phyloP scores from a whole-genome alignment of 164 flowering plant species.

The Akebia trifoliata region DNA sequence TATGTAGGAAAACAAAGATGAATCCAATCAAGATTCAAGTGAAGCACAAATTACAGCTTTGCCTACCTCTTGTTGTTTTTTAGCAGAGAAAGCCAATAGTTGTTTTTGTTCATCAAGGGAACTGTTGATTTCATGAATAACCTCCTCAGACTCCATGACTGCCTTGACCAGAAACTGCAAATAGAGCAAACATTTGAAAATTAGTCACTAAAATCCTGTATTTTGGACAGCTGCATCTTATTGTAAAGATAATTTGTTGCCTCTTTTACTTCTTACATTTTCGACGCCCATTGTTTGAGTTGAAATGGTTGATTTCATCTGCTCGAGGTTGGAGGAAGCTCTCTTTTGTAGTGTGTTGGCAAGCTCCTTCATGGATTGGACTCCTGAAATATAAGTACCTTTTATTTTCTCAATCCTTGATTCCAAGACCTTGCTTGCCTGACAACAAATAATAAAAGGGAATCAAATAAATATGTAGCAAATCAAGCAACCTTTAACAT shows the following conservation, averaged over 20 bases:
- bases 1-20: neutral
- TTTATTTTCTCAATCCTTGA: constrained; percentile 45
- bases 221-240: neutral
- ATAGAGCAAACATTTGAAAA: constrained; percentile 1
- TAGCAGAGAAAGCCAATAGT: constrained; percentile 42
- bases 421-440: constrained; percentile 60
- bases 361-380: constrained; percentile 44
- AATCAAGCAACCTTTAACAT: neutral
- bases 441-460: constrained; percentile 5
- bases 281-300: constrained; percentile 45
- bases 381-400: constrained; percentile 45
- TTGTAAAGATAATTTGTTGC: neutral
- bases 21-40: neutral
- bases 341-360: constrained; percentile 34
- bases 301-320: constrained; percentile 38
- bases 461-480: constrained; percentile 1
- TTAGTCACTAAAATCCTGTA: neutral
- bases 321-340: constrained; percentile 50
- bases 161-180: constrained; percentile 52
- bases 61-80: constrained; percentile 61
- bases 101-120: constrained; percentile 54
- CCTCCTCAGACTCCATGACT: constrained; percentile 51
- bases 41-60: neutral
- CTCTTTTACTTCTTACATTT: constrained; percentile 40
- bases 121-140: constrained; percentile 42